A percentile compares a stretch with the other conserved stretches of the same genome.
These are phyloP conservation scores for Dalechampia spathulata DNA, from an alignment of 441 rosid species.

Conservation along the genomic window DNA sequence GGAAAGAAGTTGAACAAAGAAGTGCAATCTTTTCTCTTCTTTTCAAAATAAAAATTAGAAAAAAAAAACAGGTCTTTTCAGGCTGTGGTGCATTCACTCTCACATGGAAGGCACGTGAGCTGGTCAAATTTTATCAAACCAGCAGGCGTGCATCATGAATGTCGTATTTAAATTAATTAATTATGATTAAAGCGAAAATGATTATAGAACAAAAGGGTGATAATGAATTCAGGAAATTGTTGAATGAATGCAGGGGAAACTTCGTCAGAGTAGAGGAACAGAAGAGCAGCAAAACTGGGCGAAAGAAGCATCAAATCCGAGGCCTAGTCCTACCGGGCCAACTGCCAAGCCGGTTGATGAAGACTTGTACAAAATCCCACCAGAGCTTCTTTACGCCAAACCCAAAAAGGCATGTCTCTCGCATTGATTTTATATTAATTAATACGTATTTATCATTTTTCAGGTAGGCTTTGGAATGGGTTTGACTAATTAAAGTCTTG, in stretches of 20 bases:
- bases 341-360: conserved; percentile 76
- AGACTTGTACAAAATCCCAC: conserved; percentile 83
- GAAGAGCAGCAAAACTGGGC: conserved; percentile 30
- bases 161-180: too few species aligned
- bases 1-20: too few species aligned
- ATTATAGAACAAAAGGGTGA: too few species aligned
- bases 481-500: too few species aligned
- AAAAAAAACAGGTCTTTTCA: background rate
- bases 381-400: conserved; percentile 53
- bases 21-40: too few species aligned
- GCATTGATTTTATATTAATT: background rate
- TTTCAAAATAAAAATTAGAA: too few species aligned
- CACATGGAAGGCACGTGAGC: background rate
- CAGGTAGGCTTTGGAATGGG: background rate
- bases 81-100: background rate
- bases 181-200: too few species aligned
- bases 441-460: background rate
- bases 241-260: conserved; percentile 38
- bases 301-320: conserved; percentile 26
- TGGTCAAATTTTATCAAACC: too few species aligned
- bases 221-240: background rate
- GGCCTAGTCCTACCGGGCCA: conserved; percentile 19
- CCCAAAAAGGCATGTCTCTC: conserved; percentile 37
- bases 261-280: conserved; percentile 22
- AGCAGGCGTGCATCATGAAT: too few species aligned